Evolutionary conservation across 2,329 filamentous ascomycete species (phyloP), one percentile per base, ranked within the genome.

Genomic region (Myriosclerotinia curreyana): DNA sequence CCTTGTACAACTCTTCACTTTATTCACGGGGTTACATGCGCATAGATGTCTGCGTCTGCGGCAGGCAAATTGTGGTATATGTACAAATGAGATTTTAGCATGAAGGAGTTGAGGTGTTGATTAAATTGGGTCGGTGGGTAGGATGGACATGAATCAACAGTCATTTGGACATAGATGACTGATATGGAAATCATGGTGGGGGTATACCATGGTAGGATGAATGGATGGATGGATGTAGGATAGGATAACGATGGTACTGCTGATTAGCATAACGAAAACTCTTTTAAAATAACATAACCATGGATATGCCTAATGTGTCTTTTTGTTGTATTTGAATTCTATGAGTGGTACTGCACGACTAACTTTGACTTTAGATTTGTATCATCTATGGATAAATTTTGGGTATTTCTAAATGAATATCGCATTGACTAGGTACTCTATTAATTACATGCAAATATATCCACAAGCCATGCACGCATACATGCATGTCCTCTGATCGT

Each of bases 31-130:
- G 55, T 36, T 71, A 69, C 71, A 72, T 72, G 69, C 71, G 70
- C 71, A 67, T 64, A 68, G 69, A 66, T 66, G 69, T 68, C 67
- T 58, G 69, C 64, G 69, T 68, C 67, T 58, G 69, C 64, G 54
- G 64, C 28, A 6, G 28, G 6, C 28, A 4, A 66, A 66, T 66
- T 65, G 42, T 61, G 62, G 49, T 48, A 25, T 48, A 49, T 49
- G 55, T 59, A 59, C 42, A 59, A 56, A 49, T 48, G 36, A 34
- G 48, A 25, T 34, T 58, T 48, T 48, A 38, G n/a, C 42, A 48
- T 59, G 50, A 49, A 54, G 72, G 72, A 69, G 71, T 74, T 71
- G 36, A 36, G 70, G 67, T 64, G 69, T 68, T 40, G 31, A 28
- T n/a, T 15, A 25, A 59, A 59, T 68, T 38, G 61, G 61, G 66